phyloP scores from a whole-genome alignment of 148 eudicot species.

The Vaccinium vitisidaea region DNA sequence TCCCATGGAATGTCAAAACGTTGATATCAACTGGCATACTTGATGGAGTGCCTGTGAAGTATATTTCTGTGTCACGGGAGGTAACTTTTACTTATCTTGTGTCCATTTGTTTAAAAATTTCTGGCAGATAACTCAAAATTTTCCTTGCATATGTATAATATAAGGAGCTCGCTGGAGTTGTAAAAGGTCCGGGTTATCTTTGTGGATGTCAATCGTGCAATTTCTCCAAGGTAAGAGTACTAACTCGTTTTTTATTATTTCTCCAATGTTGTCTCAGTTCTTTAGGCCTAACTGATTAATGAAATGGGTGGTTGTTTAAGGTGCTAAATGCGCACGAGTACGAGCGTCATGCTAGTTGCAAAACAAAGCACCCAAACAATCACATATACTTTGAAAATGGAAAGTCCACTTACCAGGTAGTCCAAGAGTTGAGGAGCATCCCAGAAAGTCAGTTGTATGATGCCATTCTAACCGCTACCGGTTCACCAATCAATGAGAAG shows the following conservation, averaged over 20 bases:
- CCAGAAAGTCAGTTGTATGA: constrained; percentile 30
- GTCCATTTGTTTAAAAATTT: background rate
- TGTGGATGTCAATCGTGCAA: constrained; percentile 55
- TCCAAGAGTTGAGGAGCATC: constrained; percentile 35
- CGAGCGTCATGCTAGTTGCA: constrained; percentile 71
- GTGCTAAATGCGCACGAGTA: constrained; percentile 60
- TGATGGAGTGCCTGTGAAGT: constrained; percentile 60
- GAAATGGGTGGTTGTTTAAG: constrained; percentile 16
- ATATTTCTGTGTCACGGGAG: constrained; percentile 51
- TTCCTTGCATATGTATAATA: constrained; percentile 4
- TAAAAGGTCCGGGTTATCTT: constrained; percentile 56
- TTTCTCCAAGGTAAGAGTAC: constrained; percentile 40
- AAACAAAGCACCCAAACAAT: constrained; percentile 77
- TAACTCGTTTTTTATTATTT: background rate
- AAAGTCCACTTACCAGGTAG: constrained; percentile 50
- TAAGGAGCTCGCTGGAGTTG: constrained; percentile 51
- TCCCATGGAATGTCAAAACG: constrained; percentile 59
- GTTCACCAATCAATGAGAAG: constrained; percentile 35
- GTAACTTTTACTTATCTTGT: constrained; percentile 23
- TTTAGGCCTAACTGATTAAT: background rate
- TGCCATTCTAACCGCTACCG: constrained; percentile 29
- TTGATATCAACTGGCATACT: constrained; percentile 61
- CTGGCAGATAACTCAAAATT: background rate
- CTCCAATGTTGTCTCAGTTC: background rate
- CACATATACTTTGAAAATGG: constrained; percentile 74